Evolutionary conservation across 352 stramenopile species (phyloP), one percentile per base, ranked within the genome.

Genomic region (Phytophthora podocarpi): DNA sequence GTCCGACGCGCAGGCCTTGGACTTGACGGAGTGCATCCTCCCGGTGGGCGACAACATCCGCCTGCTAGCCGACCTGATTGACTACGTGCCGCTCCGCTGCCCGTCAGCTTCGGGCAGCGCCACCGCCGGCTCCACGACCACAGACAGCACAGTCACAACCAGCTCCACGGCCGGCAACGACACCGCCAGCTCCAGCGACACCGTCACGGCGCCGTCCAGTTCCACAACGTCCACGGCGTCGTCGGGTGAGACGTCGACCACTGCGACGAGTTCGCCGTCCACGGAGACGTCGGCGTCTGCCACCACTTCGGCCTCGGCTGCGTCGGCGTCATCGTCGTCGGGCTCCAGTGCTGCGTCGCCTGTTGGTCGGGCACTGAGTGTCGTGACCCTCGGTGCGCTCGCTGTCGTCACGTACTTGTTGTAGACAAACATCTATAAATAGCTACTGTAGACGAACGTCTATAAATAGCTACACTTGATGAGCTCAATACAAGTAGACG

Each of bases 61-160:
- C 10, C 57, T 78, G 3, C 37, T 54, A n/a, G 60, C 65, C 6
- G 70, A 78, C 37, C 59, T 78, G 6, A 54, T 75, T 15, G 56
- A 78, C 60, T 72, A 67, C 52, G 57, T 75, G 40, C 52, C 57
- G 39, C 20, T 43, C 7, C 53, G 56, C 11, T 77, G 69, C 32
- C 30, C 64, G 18, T 71, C 63, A 6, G 57, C 46, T 45, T 72
- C 76, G 45, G 52, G 65, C 45, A 70, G 63, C 31, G 76, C 73
- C 53, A 49, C 56, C 10, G 59, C 59, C 30, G 53, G 67, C 23
- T 72, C 67, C 39, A 80, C 64, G 13, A 75, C 87, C 42, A 90
- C 82, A 3, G 78, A 68, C n/a, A 80, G 75, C 41, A 74, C 46
- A 2, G 36, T 42, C 24, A 55, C 51, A 15, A 32, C 43, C 7